Evolutionary conservation across 106 monocot species (phyloP).

Genomic region (Apostasia ramifera): DNA sequence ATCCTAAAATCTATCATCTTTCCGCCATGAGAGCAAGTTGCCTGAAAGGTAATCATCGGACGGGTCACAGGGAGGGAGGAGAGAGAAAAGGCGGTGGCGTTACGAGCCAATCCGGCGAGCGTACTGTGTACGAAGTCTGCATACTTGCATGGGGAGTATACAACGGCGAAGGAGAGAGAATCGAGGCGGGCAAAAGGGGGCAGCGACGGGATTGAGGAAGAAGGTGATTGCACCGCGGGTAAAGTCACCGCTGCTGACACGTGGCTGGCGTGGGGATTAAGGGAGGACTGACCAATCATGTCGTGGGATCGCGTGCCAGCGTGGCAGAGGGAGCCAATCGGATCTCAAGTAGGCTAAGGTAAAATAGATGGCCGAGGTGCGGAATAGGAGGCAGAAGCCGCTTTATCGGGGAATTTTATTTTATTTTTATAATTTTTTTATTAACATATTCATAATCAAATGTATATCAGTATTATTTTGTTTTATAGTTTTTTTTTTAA

Average conservation of each 20-base stretch:
- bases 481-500: too few species aligned
- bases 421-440: neutral
- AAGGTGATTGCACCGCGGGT: conserved; percentile 14
- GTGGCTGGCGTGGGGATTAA: neutral
- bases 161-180: neutral
- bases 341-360: conserved; percentile 18
- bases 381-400: neutral
- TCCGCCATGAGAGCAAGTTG: neutral
- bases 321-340: conserved; percentile 27
- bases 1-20: neutral
- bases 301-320: conserved; percentile 29
- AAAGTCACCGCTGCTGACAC: neutral
- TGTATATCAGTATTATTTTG: neutral
- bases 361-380: neutral
- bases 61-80: neutral
- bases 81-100: conserved; percentile 1
- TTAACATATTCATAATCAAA: neutral
- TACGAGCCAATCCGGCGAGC: conserved; percentile 14
- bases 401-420: neutral
- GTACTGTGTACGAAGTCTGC: neutral
- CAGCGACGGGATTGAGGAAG: neutral
- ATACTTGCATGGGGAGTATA: neutral
- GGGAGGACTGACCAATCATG: conserved; percentile 14
- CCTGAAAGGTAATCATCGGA: neutral
- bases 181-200: conserved; percentile 6